phyloP scores from a whole-genome alignment of 1,284 basidiomycete genomes.

The Salmacisia buchloeana region DNA sequence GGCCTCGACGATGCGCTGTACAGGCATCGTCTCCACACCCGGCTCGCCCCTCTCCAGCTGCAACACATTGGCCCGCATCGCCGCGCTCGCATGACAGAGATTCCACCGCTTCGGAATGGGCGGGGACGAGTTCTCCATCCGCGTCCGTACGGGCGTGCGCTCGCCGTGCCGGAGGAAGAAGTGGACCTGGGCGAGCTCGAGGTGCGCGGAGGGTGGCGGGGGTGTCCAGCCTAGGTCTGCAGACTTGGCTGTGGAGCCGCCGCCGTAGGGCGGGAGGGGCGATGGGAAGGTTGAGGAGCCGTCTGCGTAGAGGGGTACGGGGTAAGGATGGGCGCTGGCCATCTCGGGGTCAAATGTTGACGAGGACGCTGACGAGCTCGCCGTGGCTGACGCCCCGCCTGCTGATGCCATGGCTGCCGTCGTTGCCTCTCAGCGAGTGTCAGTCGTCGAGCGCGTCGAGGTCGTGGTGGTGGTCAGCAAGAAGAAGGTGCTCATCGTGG shows the following conservation, averaged over 20 bases:
- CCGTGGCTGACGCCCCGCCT: not conserved
- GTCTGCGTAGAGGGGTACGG: slow-evolving; percentile 3
- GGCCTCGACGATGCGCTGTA: slow-evolving; percentile 31
- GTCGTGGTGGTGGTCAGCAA: no score
- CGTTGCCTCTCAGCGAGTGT: no score
- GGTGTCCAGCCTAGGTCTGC: not conserved
- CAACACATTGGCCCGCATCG: slow-evolving; percentile 2
- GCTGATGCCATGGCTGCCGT: no score
- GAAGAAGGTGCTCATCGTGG: no score
- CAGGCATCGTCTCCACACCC: not conserved
- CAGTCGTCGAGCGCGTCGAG: no score
- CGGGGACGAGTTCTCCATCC: slow-evolving; percentile 29
- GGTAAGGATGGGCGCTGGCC: not conserved
- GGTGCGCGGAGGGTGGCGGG: not conserved
- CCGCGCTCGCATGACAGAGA: slow-evolving; percentile 29
- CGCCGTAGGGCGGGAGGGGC: not conserved
- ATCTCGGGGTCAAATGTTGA: not conserved
- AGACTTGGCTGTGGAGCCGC: not conserved
- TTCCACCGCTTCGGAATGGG: slow-evolving; percentile 43
- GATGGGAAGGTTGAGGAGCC: slow-evolving; percentile 5
- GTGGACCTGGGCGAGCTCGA: slow-evolving; percentile 34
- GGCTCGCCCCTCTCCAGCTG: slow-evolving; percentile 3
- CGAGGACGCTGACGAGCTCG: not conserved
- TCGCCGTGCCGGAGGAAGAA: slow-evolving; percentile 47
- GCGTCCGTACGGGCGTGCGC: slow-evolving; percentile 41